Base-by-base conservation (phyloP, 1,284 basidiomycete species). In the Apiotrichum mycotoxinovorans region DNA sequence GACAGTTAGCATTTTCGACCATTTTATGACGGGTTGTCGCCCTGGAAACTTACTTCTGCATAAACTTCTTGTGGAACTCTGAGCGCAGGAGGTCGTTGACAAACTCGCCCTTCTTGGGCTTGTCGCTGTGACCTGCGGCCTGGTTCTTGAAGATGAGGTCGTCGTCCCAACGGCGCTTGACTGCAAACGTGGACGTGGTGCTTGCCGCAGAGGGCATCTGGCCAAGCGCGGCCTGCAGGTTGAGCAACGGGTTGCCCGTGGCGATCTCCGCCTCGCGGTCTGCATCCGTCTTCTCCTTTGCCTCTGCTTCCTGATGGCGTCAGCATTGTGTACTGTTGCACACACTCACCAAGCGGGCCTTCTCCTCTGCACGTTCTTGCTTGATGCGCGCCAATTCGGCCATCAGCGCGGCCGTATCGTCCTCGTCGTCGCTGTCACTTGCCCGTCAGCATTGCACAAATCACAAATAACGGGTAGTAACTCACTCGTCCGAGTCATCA, bases 121-220 rank as follows among this genome's bases (percentile, higher is more conserved):
- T 89, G 61, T 80, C 80, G 54, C 75, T 73, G 38, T 69, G 35
- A 48, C 82, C 83, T 74, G 86, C 85, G 0, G 93, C 89, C 77
- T 97, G 93, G 74, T 96, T 96, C 80, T 96, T 96, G 84, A 97
- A 97, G 69, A 97, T 93, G 56, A 95, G 80, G 77, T 97, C 91
- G 71, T 96, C 92, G 72, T 97, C 93, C 93, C 93, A 97, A 53
- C 93, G 82, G 66, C 87, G 82, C 80, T 95, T 95, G 60, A 97
- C 91, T 15, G 89, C 84, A 70, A 97, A 96, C 8, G 66, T 83
- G 18, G 64, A 54, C 2, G 64, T 34, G 1, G 52, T 30, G 33
- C 44, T 41, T 2, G 54, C 34, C 17, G 79, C 79, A 0, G 84
- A 83, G 0, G 82, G 77, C 38, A 84, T 75, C 53, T 86, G 85